phyloP scores from a whole-genome alignment of 306 rosid genomes.

The Prunus salicina region DNA sequence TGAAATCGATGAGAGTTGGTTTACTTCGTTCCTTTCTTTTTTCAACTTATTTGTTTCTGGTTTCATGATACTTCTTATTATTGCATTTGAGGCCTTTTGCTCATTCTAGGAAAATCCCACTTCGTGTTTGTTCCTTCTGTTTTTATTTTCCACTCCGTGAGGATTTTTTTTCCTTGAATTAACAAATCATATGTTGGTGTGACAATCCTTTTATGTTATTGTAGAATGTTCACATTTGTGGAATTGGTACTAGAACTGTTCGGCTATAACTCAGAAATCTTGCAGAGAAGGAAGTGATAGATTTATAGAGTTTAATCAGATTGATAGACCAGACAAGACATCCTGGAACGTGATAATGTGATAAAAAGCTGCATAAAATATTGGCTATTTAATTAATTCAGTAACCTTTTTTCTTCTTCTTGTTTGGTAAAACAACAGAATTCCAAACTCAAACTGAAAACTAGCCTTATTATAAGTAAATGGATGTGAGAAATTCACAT shows the following conservation, averaged over 20 bases:
- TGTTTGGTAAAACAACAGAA: background rate
- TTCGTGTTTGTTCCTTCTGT: background rate
- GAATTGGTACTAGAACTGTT: background rate
- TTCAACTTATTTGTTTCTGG: background rate
- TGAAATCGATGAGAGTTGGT: conserved; percentile 42
- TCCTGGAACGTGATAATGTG: background rate
- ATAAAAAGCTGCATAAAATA: background rate
- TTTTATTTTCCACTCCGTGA: background rate
- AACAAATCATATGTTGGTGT: conserved; percentile 8
- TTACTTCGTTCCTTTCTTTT: background rate
- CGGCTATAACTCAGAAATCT: background rate
- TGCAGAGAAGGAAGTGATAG: background rate
- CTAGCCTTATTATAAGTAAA: background rate
- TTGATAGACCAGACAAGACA: background rate
- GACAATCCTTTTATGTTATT: background rate
- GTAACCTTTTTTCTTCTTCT: background rate
- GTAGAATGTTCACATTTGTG: background rate
- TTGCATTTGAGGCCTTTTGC: background rate
- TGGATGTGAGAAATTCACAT: background rate
- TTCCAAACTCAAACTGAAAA: background rate
- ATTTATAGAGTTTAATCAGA: background rate
- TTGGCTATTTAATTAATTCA: background rate
- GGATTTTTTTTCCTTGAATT: conserved; percentile 4
- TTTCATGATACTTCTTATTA: background rate
- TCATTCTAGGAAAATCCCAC: conserved; percentile 13